Evolutionary conservation across 768 basidiomycete species (phyloP).

Genomic region (Lentinula edodes): DNA sequence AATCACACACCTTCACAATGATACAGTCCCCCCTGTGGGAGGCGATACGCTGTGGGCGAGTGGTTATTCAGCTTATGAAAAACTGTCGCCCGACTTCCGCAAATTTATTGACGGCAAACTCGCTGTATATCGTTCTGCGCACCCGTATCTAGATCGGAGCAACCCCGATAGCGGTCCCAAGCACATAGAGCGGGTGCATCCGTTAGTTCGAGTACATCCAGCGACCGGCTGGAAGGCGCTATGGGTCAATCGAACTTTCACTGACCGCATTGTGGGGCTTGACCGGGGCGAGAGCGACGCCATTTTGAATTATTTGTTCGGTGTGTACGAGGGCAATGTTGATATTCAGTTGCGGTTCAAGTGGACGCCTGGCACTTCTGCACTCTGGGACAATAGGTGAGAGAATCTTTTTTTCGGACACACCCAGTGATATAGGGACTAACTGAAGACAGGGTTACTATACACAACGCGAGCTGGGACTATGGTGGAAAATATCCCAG

Average conservation of each 20-base stretch:
- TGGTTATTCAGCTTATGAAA: slow-evolving; percentile 35
- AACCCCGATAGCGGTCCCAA: slow-evolving; percentile 26
- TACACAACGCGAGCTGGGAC: slow-evolving; percentile 23
- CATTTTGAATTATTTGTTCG: slow-evolving; percentile 26
- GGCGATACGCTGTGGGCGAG: slow-evolving; percentile 17
- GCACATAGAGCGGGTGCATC: slow-evolving; percentile 25
- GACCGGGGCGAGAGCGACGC: slow-evolving; percentile 28
- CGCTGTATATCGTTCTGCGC: slow-evolving; percentile 19
- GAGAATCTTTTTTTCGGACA: not conserved
- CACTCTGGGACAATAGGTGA: slow-evolving; percentile 26
- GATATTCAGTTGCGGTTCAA: slow-evolving; percentile 25
- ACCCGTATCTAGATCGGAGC: slow-evolving; percentile 19
- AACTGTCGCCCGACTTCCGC: slow-evolving; percentile 28
- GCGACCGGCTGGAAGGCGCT: slow-evolving; percentile 33
- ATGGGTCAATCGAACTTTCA: slow-evolving; percentile 30
- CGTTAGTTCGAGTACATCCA: slow-evolving; percentile 29
- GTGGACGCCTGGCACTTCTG: slow-evolving; percentile 26
- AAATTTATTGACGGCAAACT: slow-evolving; percentile 30
- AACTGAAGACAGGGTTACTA: slow-evolving; percentile 19
- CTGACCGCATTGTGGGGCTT: slow-evolving; percentile 28
- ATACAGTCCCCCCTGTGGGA: slow-evolving; percentile 14
- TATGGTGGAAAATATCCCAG: slow-evolving; percentile 18
- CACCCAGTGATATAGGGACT: not conserved
- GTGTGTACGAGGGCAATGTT: slow-evolving; percentile 28
- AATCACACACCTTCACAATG: slow-evolving; percentile 16